Percentiles rank a stretch among this genome's conserved stretches.
These are phyloP conservation scores for Casuarina cunninghamiana DNA, from an alignment of 306 rosid species.

Conservation along the genomic window DNA sequence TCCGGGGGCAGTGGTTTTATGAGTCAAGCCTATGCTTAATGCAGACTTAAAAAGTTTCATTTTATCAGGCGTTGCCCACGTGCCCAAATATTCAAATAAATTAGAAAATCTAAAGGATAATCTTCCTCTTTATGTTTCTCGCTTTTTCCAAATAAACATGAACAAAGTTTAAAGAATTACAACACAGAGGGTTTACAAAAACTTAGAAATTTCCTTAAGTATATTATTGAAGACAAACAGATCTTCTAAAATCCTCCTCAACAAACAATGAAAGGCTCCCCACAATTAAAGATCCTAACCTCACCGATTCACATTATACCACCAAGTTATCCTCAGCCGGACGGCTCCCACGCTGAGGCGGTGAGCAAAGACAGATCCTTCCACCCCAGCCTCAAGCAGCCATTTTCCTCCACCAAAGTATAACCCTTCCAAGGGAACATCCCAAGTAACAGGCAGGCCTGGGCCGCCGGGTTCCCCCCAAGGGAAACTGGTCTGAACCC, in stretches of 20 bases:
- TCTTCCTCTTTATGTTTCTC: neutral
- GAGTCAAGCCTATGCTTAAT: too few relatives aligned
- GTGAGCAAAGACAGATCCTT: constrained; percentile 86
- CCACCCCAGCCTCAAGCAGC: constrained; percentile 88
- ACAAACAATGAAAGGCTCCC: neutral
- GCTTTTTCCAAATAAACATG: neutral
- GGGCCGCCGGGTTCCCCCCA: constrained; percentile 92
- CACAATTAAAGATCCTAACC: neutral
- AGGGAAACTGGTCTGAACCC: constrained; percentile 73
- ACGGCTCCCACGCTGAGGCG: constrained; percentile 98
- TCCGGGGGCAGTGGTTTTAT: too few relatives aligned
- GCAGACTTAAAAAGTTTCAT: too few relatives aligned
- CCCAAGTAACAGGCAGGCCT: constrained; percentile 77
- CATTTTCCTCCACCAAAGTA: constrained; percentile 81
- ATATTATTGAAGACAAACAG: neutral
- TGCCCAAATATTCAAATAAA: neutral
- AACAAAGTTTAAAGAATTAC: constrained; percentile 28
- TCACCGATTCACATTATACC: neutral
- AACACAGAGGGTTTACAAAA: neutral
- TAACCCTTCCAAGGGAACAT: constrained; percentile 99
- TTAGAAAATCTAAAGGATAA: neutral
- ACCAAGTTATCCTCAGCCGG: constrained; percentile 29
- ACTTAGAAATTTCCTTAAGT: neutral
- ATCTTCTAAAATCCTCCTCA: neutral
- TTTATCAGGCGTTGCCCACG: too few relatives aligned